Conservation (phyloP, 202 grass and related monocot genomes). For the Carex arenaria region DNA sequence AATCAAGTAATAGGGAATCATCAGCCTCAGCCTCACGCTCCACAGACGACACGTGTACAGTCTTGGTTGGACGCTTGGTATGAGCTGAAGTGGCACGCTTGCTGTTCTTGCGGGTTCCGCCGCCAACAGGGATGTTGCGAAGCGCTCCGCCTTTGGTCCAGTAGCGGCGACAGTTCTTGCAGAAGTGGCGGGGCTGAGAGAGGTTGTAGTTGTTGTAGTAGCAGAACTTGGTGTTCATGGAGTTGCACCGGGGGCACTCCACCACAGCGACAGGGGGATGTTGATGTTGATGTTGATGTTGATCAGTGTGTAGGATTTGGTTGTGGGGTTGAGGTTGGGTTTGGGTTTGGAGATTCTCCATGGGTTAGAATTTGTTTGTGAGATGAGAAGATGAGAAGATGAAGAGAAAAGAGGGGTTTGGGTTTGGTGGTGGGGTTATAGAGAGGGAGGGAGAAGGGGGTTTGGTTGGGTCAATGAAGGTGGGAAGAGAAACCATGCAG, state of each 20-base stretch:
- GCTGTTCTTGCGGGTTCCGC: constrained; percentile 4
- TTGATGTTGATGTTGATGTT: constrained; percentile 3
- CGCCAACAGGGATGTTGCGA: constrained; percentile 25
- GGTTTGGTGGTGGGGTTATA: constrained; percentile 12
- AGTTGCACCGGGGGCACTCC: constrained; percentile 37
- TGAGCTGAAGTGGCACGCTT: neutral
- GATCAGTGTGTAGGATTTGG: neutral
- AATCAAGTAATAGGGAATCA: neutral
- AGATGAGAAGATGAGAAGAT: neutral
- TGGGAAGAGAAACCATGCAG: constrained; percentile 16
- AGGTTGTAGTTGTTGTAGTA: constrained; percentile 96
- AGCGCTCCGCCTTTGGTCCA: constrained; percentile 32
- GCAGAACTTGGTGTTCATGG: constrained; percentile 87
- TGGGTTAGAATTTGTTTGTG: neutral
- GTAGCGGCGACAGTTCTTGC: constrained; percentile 30
- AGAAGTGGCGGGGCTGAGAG: constrained; percentile 30
- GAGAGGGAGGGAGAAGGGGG: neutral
- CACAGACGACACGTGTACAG: neutral
- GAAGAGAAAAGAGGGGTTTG: neutral
- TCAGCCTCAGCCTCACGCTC: neutral
- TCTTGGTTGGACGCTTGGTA: neutral
- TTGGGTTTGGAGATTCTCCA: neutral
- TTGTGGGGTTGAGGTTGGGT: neutral
- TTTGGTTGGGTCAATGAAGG: constrained; percentile 29
- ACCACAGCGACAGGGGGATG: neutral